These are phyloP conservation scores for Leptographium galeiforme DNA, from an alignment of 2,329 filamentous ascomycete genomes.

Conservation along the genomic window DNA sequence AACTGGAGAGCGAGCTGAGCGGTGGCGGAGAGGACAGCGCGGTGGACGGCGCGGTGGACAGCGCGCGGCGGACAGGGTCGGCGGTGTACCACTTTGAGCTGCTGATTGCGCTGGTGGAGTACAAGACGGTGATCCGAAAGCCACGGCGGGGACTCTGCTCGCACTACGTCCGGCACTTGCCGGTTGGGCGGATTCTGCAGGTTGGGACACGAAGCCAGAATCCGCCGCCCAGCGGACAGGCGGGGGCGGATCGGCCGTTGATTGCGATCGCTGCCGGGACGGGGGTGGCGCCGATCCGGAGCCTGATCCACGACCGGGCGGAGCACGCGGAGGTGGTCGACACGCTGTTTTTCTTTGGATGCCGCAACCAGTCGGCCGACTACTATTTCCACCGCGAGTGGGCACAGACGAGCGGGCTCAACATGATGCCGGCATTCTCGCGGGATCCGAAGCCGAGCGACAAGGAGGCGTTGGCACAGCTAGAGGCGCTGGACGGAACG, in stretches of 20 bases:
- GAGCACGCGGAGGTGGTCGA: constrained; percentile 15
- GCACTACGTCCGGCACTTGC: constrained; percentile 61
- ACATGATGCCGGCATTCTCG: constrained; percentile 33
- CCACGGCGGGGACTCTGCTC: constrained; percentile 82
- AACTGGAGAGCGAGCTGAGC: background rate
- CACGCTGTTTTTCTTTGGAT: constrained; percentile 67
- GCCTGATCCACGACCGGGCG: constrained; percentile 64
- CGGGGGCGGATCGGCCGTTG: constrained; percentile 37
- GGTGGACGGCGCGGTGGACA: no score
- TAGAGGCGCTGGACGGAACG: background rate
- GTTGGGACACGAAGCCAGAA: constrained; percentile 44
- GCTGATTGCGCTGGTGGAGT: constrained; percentile 79
- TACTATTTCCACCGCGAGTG: constrained; percentile 77
- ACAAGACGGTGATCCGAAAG: constrained; percentile 73
- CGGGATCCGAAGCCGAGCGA: constrained; percentile 21
- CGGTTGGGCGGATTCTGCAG: constrained; percentile 40
- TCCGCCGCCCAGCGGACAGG: constrained; percentile 27
- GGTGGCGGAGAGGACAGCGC: no score
- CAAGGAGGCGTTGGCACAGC: background rate
- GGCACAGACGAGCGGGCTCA: constrained; percentile 23
- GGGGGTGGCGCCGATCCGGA: constrained; percentile 71
- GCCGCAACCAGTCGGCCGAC: constrained; percentile 60
- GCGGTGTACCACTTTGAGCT: constrained; percentile 42
- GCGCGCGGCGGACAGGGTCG: background rate
- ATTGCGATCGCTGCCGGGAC: constrained; percentile 77